phyloP scores from a whole-genome alignment of 305 asterid species.

The Salvia sclarea region DNA sequence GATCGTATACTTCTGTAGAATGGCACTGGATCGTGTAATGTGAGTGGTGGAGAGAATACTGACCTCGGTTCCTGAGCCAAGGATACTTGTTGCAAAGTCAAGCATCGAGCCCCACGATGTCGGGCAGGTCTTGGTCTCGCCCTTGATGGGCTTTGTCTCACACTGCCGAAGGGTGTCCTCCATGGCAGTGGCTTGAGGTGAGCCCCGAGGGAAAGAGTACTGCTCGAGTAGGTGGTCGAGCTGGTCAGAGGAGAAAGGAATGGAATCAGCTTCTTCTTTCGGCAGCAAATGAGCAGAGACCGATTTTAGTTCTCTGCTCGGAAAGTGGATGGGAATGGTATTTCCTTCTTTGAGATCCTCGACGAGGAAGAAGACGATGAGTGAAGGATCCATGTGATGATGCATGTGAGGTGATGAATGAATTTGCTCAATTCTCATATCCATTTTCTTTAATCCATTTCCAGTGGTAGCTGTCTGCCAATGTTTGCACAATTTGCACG shows the following conservation, averaged over 20 bases:
- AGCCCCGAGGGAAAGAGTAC: constrained; percentile 48
- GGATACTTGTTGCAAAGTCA: constrained; percentile 45
- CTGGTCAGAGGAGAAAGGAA: constrained; percentile 57
- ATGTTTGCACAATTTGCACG: neutral
- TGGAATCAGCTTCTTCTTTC: constrained; percentile 54
- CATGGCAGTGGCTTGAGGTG: constrained; percentile 70
- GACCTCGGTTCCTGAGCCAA: constrained; percentile 37
- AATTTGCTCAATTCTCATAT: constrained; percentile 40
- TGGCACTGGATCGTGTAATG: constrained; percentile 29
- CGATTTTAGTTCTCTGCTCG: constrained; percentile 39
- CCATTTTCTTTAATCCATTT: constrained; percentile 25
- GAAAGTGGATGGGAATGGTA: constrained; percentile 55
- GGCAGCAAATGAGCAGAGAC: constrained; percentile 43
- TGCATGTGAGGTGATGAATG: constrained; percentile 50
- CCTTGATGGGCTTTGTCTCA: constrained; percentile 50
- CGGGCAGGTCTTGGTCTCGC: constrained; percentile 73
- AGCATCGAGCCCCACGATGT: constrained; percentile 64
- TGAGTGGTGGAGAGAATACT: constrained; percentile 48
- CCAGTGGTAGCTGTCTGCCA: constrained; percentile 35
- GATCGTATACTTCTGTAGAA: constrained; percentile 50
- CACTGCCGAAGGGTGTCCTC: constrained; percentile 64
- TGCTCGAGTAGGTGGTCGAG: constrained; percentile 48
- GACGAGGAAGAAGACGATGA: constrained; percentile 56
- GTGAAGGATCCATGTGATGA: constrained; percentile 54
- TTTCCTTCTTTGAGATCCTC: constrained; percentile 57